phyloP scores from a whole-genome alignment of 768 basidiomycete genomes.

The Hirschioporus abietinus region DNA sequence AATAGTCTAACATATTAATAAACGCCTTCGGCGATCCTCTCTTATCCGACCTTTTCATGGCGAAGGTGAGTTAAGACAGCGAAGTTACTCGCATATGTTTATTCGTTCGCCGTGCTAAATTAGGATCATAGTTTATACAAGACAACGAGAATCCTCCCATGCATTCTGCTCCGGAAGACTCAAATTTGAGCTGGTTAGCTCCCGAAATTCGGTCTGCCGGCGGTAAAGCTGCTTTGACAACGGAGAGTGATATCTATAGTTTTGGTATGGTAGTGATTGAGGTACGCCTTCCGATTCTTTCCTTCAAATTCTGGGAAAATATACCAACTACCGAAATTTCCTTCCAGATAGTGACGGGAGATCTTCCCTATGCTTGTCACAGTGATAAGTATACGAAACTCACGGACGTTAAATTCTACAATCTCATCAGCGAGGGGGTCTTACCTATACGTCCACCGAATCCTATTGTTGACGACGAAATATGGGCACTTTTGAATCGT shows the following conservation, averaged over 20 bases:
- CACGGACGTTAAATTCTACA: background rate
- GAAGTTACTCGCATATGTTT: background rate
- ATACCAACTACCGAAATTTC: background rate
- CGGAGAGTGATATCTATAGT: background rate
- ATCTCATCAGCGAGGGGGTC: background rate
- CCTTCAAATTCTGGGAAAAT: background rate
- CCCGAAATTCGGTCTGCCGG: background rate
- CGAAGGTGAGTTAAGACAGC: background rate
- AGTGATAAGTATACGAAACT: background rate
- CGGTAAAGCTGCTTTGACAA: background rate
- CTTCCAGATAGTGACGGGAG: conserved; percentile 1
- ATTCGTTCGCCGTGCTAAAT: background rate
- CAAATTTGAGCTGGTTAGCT: background rate
- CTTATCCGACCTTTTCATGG: background rate
- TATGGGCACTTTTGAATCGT: conserved; percentile 1
- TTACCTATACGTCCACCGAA: background rate
- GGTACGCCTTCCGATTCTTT: background rate
- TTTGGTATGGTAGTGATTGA: conserved; percentile 4
- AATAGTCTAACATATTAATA: background rate
- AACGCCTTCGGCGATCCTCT: background rate
- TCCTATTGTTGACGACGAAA: conserved; percentile 1
- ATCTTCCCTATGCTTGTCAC: background rate
- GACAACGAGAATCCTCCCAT: background rate
- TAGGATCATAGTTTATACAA: background rate
- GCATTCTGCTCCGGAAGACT: background rate